Conservation (phyloP, 1,139 yeast species). For the Zygosaccharomyces sapae region DNA sequence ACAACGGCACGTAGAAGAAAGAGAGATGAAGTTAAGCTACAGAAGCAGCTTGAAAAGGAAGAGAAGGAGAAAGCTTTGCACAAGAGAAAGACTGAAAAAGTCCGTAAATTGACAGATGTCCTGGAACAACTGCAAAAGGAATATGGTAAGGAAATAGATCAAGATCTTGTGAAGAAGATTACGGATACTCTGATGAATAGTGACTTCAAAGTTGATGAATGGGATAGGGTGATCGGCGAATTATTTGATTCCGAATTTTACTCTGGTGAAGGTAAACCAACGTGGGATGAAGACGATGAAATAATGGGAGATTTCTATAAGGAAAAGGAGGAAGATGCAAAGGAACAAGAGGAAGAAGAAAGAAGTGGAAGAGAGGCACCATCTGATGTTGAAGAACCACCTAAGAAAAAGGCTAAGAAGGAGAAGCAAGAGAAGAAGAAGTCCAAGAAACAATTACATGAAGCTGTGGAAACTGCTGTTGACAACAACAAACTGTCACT, state of each 20-base stretch:
- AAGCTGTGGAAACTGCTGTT: constrained; percentile 70
- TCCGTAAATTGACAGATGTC: constrained; percentile 73
- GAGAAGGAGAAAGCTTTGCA: constrained; percentile 60
- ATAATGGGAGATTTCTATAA: constrained; percentile 40
- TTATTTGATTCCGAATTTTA: constrained; percentile 82
- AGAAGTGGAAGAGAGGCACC: constrained; percentile 26
- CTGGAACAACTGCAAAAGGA: constrained; percentile 74
- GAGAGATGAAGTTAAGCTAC: constrained; percentile 66
- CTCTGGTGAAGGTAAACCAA: constrained; percentile 54
- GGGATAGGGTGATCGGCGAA: constrained; percentile 86
- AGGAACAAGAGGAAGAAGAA: constrained; percentile 20
- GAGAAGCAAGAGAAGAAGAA: constrained; percentile 61
- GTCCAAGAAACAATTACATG: constrained; percentile 56
- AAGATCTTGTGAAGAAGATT: constrained; percentile 51
- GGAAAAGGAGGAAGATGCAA: constrained; percentile 28
- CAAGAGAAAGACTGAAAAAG: constrained; percentile 69
- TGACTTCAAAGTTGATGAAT: constrained; percentile 85
- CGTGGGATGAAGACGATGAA: constrained; percentile 51
- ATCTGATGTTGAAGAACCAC: constrained; percentile 29
- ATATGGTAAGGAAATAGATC: constrained; percentile 76
- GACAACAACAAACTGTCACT: constrained; percentile 48
- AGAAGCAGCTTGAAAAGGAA: constrained; percentile 48
- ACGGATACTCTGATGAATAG: constrained; percentile 75
- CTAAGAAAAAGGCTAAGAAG: constrained; percentile 45
- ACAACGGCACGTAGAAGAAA: constrained; percentile 73